phyloP scores from a whole-genome alignment of 306 rosid species.

The Prunus padus region DNA sequence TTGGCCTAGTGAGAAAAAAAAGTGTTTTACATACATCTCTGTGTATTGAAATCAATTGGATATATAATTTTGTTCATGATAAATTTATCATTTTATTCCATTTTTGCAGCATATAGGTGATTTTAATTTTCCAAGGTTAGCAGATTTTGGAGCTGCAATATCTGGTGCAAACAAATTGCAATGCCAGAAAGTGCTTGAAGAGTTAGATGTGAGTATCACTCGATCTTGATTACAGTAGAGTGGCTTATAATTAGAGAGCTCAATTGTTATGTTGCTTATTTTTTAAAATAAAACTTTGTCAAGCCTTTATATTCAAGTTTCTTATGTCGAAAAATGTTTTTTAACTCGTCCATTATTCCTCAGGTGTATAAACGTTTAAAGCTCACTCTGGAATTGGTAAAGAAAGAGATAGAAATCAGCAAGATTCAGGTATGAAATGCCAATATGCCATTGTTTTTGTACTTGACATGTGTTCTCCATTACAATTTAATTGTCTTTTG shows the following conservation, averaged over 20 bases:
- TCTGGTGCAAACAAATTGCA: slow-evolving; percentile 87
- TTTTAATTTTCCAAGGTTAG: slow-evolving; percentile 68
- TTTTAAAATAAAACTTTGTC: neutral
- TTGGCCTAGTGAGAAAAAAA: neutral
- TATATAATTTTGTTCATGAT: neutral
- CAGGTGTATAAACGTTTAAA: slow-evolving; percentile 87
- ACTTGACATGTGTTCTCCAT: neutral
- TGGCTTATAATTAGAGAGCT: slow-evolving; percentile 25
- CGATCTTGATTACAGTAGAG: neutral
- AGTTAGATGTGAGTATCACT: slow-evolving; percentile 73
- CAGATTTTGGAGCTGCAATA: slow-evolving; percentile 94
- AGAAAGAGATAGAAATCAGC: slow-evolving; percentile 96
- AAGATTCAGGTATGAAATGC: slow-evolving; percentile 73
- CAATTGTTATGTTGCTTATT: slow-evolving; percentile 11
- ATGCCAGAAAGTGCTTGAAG: slow-evolving; percentile 84
- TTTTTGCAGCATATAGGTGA: slow-evolving; percentile 72
- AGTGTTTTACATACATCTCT: neutral
- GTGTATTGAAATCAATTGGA: neutral
- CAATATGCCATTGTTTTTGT: slow-evolving; percentile 3
- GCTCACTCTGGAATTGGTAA: slow-evolving; percentile 85
- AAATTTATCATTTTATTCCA: neutral
- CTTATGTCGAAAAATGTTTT: slow-evolving; percentile 8
- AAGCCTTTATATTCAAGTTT: slow-evolving; percentile 5
- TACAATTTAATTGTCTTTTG: slow-evolving; percentile 20
- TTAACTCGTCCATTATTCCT: slow-evolving; percentile 12